Conservation (phyloP, 2,329 filamentous ascomycete genomes). For the Cladosporium austrohemisphaericum region DNA sequence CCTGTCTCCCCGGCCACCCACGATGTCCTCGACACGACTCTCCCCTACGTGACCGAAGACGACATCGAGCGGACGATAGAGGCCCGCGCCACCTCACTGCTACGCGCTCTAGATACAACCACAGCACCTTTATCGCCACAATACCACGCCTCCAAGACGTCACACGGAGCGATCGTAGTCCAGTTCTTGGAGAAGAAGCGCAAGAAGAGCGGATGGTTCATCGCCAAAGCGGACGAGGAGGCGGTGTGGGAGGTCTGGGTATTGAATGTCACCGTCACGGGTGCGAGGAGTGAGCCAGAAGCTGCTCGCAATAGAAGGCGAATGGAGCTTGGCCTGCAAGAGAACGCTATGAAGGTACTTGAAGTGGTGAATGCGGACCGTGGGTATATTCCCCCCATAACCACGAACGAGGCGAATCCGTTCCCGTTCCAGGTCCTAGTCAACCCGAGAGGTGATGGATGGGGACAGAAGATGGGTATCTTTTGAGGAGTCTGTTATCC, state of each 20-base stretch:
- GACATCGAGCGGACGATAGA: conserved; percentile 13
- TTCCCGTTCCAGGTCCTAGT: conserved; percentile 93
- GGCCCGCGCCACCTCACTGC: conserved; percentile 11
- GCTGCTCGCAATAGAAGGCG: conserved; percentile 68
- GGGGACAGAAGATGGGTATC: conserved; percentile 20
- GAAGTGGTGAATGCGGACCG: conserved; percentile 45
- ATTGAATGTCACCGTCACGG: conserved; percentile 9
- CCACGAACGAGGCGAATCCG: conserved; percentile 83
- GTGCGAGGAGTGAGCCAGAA: conserved; percentile 63
- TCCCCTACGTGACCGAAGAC: conserved; percentile 47
- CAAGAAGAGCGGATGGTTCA: conserved; percentile 15
- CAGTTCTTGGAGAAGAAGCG: conserved; percentile 14
- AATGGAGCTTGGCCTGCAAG: conserved; percentile 9
- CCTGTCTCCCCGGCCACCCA: conserved; percentile 21
- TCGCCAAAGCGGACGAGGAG: conserved; percentile 14
- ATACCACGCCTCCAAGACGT: conserved; percentile 11
- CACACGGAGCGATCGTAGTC: conserved; percentile 36
- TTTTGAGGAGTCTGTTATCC: conserved; percentile 2
- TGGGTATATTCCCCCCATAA: conserved; percentile 95
- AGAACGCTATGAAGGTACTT: conserved; percentile 9
- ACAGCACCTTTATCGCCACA: conserved; percentile 79
- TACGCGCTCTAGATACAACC: conserved; percentile 56
- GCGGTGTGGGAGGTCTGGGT: conserved; percentile 15
- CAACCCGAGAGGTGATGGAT: conserved; percentile 61
- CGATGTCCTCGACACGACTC: conserved; percentile 13